Evolutionary conservation across 2,329 filamentous ascomycete species (phyloP).

Genomic region (Fusarium sp.): DNA sequence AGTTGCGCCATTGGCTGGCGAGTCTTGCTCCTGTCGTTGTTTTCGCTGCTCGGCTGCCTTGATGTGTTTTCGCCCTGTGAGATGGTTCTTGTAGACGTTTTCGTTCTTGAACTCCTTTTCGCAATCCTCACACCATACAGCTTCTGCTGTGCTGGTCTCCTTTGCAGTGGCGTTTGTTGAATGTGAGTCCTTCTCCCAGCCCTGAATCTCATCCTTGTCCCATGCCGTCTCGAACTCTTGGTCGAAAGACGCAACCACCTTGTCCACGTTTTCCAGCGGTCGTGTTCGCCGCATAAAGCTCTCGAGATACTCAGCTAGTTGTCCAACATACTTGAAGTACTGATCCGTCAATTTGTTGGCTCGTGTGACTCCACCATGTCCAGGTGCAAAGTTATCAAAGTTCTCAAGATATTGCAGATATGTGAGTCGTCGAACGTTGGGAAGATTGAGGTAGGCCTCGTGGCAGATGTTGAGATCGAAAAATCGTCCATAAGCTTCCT

Average conservation of each 20-base stretch:
- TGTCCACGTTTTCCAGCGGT: conserved; percentile 86
- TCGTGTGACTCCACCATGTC: conserved; percentile 77
- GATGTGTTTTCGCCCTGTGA: conserved; percentile 92
- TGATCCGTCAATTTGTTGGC: conserved; percentile 89
- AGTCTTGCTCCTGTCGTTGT: conserved; percentile 55
- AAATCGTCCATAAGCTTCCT: conserved; percentile 92
- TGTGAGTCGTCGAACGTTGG: conserved; percentile 82
- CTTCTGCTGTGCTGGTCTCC: conserved; percentile 60
- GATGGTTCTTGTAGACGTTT: conserved; percentile 90
- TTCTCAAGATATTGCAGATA: conserved; percentile 94
- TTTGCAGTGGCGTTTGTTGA: conserved; percentile 46
- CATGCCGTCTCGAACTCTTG: conserved; percentile 85
- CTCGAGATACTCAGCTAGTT: conserved; percentile 85
- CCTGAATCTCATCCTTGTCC: conserved; percentile 80
- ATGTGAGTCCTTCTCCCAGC: conserved; percentile 73
- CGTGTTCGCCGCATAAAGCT: conserved; percentile 85
- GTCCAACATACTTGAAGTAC: conserved; percentile 89
- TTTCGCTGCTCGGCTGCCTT: conserved; percentile 77
- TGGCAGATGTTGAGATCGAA: conserved; percentile 87
- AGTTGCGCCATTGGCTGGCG: conserved; percentile 41
- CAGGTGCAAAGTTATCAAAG: conserved; percentile 86
- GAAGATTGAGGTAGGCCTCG: conserved; percentile 90
- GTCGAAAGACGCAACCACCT: conserved; percentile 79
- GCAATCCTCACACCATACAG: conserved; percentile 89
- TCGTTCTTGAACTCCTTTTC: conserved; percentile 96